These are phyloP conservation scores for Actinomortierella ambigua DNA, from an alignment of 371 early-diverging fungal species.

Conservation along the genomic window DNA sequence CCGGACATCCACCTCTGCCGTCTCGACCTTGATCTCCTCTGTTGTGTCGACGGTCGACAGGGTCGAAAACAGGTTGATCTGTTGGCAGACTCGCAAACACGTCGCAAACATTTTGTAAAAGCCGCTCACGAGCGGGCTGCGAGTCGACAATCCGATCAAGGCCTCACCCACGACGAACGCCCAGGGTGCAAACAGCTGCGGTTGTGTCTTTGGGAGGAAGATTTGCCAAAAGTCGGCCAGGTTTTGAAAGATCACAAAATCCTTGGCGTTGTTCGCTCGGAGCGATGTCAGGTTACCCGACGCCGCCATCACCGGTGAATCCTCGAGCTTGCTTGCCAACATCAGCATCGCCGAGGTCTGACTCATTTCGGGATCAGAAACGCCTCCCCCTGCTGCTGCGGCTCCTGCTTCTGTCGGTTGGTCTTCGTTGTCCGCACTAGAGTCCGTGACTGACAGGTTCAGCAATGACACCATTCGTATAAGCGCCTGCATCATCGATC, in stretches of 20 bases:
- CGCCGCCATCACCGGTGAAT: constrained; percentile 13
- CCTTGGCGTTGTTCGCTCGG: constrained; percentile 62
- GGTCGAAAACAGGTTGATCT: constrained; percentile 46
- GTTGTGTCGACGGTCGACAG: constrained; percentile 2
- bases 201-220: constrained; percentile 56
- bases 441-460: constrained; percentile 35
- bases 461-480: constrained; percentile 28
- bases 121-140: constrained; percentile 72
- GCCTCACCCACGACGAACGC: constrained; percentile 56
- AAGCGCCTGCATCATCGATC: constrained; percentile 33
- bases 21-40: constrained; percentile 22
- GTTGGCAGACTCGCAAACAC: constrained; percentile 53
- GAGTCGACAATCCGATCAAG: constrained; percentile 58
- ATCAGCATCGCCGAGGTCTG: background rate
- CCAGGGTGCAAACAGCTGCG: constrained; percentile 61
- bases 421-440: constrained; percentile 8
- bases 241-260: constrained; percentile 73
- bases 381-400: background rate
- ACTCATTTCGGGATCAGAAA: constrained; percentile 2
- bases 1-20: constrained; percentile 13
- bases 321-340: constrained; percentile 1
- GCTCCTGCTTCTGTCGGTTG: constrained; percentile 6
- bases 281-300: constrained; percentile 53
- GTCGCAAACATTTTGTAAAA: constrained; percentile 73
- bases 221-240: constrained; percentile 69